Evolutionary conservation across 2,329 filamentous ascomycete genomes (phyloP).

Genomic region (Mycosphaerelloides madeirae): DNA sequence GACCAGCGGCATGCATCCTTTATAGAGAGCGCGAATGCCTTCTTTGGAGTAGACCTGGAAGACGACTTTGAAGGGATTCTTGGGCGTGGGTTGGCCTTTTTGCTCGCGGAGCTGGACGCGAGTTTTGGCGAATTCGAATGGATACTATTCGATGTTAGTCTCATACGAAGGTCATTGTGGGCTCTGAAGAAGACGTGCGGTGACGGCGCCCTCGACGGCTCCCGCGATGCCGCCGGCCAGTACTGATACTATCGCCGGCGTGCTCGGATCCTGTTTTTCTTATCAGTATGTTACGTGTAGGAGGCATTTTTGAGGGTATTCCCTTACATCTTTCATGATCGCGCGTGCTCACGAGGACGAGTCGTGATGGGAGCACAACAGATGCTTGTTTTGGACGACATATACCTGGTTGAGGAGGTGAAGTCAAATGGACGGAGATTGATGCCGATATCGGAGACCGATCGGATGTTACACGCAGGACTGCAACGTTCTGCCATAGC

Average conservation of each 20-base stretch:
- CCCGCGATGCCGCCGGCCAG: constrained; percentile 35
- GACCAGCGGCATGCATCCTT: constrained; percentile 58
- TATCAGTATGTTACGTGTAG: background rate
- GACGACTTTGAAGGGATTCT: constrained; percentile 57
- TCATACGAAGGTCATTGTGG: no score
- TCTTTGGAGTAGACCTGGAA: constrained; percentile 52
- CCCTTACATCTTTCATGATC: constrained; percentile 17
- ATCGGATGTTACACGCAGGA: background rate
- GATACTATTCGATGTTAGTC: constrained; percentile 48
- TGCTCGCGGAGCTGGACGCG: constrained; percentile 53
- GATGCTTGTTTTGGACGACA: background rate
- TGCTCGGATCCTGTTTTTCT: constrained; percentile 10
- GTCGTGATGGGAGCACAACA: no score
- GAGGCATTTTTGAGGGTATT: background rate
- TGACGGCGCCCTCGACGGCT: constrained; percentile 31
- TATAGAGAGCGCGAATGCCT: constrained; percentile 57
- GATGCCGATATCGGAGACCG: no score
- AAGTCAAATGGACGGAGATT: no score
- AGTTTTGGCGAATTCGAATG: constrained; percentile 65
- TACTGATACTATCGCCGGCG: constrained; percentile 33
- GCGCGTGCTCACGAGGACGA: background rate
- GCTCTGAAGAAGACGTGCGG: constrained; percentile 23
- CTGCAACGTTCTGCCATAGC: no score
- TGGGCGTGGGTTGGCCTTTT: constrained; percentile 41
- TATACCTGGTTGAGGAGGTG: background rate